phyloP scores from a whole-genome alignment of 306 rosid genomes.

The Cicer chorassanicum region DNA sequence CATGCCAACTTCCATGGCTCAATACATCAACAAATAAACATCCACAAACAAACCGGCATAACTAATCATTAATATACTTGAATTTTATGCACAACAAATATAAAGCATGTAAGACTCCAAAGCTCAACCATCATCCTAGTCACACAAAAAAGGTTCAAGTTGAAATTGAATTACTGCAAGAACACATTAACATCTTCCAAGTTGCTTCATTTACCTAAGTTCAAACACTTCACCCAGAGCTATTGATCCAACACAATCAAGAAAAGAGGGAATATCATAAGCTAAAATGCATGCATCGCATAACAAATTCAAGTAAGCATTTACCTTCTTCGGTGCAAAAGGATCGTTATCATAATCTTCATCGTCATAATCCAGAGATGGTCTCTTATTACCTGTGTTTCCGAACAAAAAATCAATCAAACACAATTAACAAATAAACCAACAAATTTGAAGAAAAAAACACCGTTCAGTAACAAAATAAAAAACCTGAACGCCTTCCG shows the following conservation, averaged over 20 bases:
- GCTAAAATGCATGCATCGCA: background rate
- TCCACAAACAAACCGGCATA: slow-evolving; percentile 2
- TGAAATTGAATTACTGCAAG: background rate
- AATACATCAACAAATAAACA: slow-evolving; percentile 10
- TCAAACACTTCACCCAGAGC: slow-evolving; percentile 1
- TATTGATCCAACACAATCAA: background rate
- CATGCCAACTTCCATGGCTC: slow-evolving; percentile 17
- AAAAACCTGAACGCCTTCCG: slow-evolving; percentile 71
- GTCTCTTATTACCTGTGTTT: slow-evolving; percentile 71
- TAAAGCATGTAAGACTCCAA: background rate
- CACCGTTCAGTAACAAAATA: slow-evolving; percentile 9
- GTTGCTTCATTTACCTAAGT: slow-evolving; percentile 1
- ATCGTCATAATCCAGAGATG: slow-evolving; percentile 77
- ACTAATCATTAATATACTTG: background rate
- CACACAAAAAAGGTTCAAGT: background rate
- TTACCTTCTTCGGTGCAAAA: slow-evolving; percentile 75
- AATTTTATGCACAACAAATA: background rate
- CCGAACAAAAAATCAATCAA: background rate
- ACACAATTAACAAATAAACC: slow-evolving; percentile 22
- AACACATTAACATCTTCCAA: slow-evolving; percentile 26
- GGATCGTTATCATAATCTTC: slow-evolving; percentile 70
- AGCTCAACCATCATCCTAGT: background rate
- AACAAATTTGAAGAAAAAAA: slow-evolving; percentile 12
- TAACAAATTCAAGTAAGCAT: background rate
- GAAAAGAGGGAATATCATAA: background rate